These are phyloP conservation scores for Candida tibetensis DNA, from an alignment of 805 yeast genomes.

Conservation along the genomic window DNA sequence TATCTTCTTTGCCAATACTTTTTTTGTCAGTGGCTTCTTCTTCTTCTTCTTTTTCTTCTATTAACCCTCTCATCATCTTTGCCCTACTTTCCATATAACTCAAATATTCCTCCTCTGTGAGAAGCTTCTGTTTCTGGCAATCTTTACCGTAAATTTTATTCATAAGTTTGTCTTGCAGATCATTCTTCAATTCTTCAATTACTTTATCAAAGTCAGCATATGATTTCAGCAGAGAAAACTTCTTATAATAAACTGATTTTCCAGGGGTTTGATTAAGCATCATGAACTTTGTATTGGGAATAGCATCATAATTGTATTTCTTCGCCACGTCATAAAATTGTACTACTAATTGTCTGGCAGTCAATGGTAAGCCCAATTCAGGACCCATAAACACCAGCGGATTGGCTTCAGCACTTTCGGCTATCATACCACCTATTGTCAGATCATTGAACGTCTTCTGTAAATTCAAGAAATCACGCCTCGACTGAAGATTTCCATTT, in stretches of 20 bases:
- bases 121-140: slow-evolving; percentile 29
- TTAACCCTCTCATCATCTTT: slow-evolving; percentile 8
- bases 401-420: slow-evolving; percentile 83
- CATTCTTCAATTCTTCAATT: slow-evolving; percentile 30
- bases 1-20: slow-evolving; percentile 1
- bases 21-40: slow-evolving; percentile 1
- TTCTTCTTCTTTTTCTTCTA: slow-evolving; percentile 4
- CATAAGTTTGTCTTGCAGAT: slow-evolving; percentile 26
- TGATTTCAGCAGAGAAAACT: slow-evolving; percentile 54
- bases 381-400: slow-evolving; percentile 63
- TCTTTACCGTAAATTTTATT: slow-evolving; percentile 27
- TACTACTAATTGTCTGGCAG: slow-evolving; percentile 54
- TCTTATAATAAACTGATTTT: slow-evolving; percentile 56
- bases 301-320: slow-evolving; percentile 54
- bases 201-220: slow-evolving; percentile 46
- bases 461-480: slow-evolving; percentile 51
- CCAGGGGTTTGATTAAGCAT: slow-evolving; percentile 78
- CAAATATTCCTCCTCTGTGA: slow-evolving; percentile 15
- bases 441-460: slow-evolving; percentile 53
- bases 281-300: slow-evolving; percentile 75
- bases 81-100: slow-evolving; percentile 9
- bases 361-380: slow-evolving; percentile 29
- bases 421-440: slow-evolving; percentile 86
- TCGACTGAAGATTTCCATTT: slow-evolving; percentile 70
- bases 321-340: slow-evolving; percentile 57